Evolutionary conservation across 2,329 filamentous ascomycete species (phyloP).

Genomic region (Thermochaetoides dissita): DNA sequence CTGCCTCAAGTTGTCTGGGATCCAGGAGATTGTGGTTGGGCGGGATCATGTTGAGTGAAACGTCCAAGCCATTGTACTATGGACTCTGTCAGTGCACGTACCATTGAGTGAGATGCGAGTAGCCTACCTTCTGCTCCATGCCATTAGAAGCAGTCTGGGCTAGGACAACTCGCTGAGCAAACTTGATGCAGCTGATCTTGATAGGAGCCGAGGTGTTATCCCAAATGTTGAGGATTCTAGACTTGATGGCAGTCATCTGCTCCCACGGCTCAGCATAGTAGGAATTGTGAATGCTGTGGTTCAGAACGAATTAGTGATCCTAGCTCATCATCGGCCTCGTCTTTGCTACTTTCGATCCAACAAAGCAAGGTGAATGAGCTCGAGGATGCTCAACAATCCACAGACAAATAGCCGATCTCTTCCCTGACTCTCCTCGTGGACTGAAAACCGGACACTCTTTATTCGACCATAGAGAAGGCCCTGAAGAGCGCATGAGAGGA

Average conservation of each 20-base stretch:
- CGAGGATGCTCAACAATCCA: no score
- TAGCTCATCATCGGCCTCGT: no score
- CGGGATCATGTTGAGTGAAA: slow-evolving; percentile 75
- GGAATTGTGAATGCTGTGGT: slow-evolving; percentile 65
- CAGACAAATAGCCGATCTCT: no score
- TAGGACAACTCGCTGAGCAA: slow-evolving; percentile 82
- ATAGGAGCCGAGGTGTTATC: slow-evolving; percentile 63
- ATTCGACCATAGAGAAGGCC: no score
- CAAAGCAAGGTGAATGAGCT: no score
- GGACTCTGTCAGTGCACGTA: slow-evolving; percentile 4
- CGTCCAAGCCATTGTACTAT: slow-evolving; percentile 61
- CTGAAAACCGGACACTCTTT: no score
- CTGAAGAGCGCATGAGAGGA: no score
- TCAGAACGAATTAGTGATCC: no score
- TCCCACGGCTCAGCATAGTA: slow-evolving; percentile 76
- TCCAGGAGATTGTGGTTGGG: slow-evolving; percentile 69
- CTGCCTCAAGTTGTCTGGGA: slow-evolving; percentile 72
- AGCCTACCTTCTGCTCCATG: slow-evolving; percentile 59
- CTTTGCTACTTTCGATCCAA: no score
- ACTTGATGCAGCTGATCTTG: slow-evolving; percentile 92
- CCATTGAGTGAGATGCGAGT: background rate
- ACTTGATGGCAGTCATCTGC: slow-evolving; percentile 76
- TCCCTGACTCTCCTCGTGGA: no score
- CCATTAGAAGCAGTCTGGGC: slow-evolving; percentile 78
- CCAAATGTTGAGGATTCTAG: slow-evolving; percentile 78